Percentiles rank a stretch among this genome's conserved stretches.
These are phyloP conservation scores for Pythium insidiosum DNA, from an alignment of 352 stramenopile genomes.

Conservation along the genomic window DNA sequence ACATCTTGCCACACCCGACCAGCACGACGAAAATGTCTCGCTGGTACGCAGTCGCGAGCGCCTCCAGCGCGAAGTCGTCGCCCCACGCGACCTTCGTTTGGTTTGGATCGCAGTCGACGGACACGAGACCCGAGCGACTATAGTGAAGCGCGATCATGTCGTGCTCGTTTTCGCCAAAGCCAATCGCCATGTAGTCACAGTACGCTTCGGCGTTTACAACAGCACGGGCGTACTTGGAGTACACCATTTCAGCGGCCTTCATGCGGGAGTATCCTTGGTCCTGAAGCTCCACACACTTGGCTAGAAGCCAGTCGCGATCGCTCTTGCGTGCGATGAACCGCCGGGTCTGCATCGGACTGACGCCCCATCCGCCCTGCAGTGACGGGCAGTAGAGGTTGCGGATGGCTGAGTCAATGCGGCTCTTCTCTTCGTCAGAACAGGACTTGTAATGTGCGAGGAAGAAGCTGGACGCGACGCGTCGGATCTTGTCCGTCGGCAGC, in stretches of 20 bases:
- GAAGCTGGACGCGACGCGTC: conserved; percentile 65
- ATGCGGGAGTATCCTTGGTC: conserved; percentile 70
- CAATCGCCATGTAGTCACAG: conserved; percentile 83
- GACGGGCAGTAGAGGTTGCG: conserved; percentile 82
- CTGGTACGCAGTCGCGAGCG: conserved; percentile 80
- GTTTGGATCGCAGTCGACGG: conserved; percentile 72
- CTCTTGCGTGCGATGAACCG: conserved; percentile 58
- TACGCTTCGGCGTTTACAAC: conserved; percentile 72
- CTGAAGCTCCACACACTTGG: conserved; percentile 73
- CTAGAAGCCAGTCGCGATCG: conserved; percentile 68
- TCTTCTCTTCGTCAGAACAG: conserved; percentile 44
- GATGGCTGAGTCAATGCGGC: conserved; percentile 78
- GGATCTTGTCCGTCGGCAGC: conserved; percentile 54
- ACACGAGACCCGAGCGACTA: conserved; percentile 64
- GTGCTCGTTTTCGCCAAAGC: conserved; percentile 63
- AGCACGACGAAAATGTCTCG: conserved; percentile 85
- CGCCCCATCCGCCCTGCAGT: conserved; percentile 73
- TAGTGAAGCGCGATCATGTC: conserved; percentile 81
- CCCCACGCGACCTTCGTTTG: conserved; percentile 79
- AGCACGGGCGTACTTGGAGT: conserved; percentile 60
- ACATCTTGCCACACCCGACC: conserved; percentile 84
- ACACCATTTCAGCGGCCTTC: conserved; percentile 71
- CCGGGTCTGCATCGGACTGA: conserved; percentile 75
- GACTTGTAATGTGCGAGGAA: conserved; percentile 67
- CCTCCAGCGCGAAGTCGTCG: conserved; percentile 81